Conservation (phyloP, 2,329 filamentous ascomycete genomes). For the Myriosclerotinia scirpicola region DNA sequence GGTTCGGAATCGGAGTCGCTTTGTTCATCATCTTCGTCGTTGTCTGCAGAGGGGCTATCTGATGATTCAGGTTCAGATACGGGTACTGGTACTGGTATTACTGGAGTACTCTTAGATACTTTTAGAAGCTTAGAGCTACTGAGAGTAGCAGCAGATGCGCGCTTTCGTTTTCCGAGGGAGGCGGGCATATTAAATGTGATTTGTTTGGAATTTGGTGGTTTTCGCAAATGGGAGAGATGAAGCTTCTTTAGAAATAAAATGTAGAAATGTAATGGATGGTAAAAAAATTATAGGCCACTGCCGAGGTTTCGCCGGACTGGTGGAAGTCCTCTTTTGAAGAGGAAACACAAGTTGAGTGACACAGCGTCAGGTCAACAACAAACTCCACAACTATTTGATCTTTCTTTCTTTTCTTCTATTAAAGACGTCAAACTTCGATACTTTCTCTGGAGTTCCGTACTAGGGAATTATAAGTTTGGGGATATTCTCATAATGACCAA, state of each 20-base stretch:
- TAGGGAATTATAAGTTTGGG: not conserved
- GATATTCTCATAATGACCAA: conserved; percentile 67
- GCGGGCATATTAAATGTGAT: conserved; percentile 30
- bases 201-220: conserved; percentile 11
- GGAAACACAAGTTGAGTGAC: conserved; percentile 7
- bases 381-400: not conserved
- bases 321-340: conserved; percentile 1
- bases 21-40: conserved; percentile 20
- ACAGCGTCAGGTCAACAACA: not conserved
- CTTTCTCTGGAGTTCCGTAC: not conserved
- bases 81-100: conserved; percentile 2
- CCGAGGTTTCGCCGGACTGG: conserved; percentile 23
- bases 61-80: not conserved
- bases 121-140: conserved; percentile 25
- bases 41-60: not conserved
- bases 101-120: not conserved
- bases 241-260: conserved; percentile 23
- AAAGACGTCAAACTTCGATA: not conserved
- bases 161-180: conserved; percentile 51
- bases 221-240: conserved; percentile 2
- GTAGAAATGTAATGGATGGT: not conserved
- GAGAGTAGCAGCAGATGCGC: conserved; percentile 42
- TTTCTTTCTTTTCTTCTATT: not conserved
- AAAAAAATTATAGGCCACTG: not conserved
- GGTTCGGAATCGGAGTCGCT: conserved; percentile 31